Evolutionary conservation across 1,284 basidiomycete species (phyloP).

Genomic region (Marasmius sp.): DNA sequence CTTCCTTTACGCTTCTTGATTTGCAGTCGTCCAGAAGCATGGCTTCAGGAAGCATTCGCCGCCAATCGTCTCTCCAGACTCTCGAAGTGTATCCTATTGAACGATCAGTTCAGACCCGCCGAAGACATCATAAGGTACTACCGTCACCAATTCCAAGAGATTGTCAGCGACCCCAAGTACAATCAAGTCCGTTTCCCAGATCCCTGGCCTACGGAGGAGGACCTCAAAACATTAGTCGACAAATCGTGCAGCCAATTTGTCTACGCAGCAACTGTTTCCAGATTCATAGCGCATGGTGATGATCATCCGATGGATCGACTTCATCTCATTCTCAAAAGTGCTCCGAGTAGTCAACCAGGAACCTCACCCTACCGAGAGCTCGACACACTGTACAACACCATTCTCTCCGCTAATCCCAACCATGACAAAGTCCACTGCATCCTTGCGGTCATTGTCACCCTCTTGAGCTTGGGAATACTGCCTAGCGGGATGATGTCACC

Average conservation of each 20-base stretch:
- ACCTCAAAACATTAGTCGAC: conserved; percentile 1
- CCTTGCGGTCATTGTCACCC: background rate
- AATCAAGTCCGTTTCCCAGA: background rate
- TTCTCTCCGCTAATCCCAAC: background rate
- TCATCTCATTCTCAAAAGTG: background rate
- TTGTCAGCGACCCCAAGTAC: background rate
- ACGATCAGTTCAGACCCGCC: background rate
- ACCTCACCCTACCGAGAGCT: conserved; percentile 4
- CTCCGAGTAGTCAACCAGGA: background rate
- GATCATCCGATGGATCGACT: conserved; percentile 4
- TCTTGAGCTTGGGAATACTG: no score
- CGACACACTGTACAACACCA: conserved; percentile 9
- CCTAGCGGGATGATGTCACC: no score
- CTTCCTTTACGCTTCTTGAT: background rate
- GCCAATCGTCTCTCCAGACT: background rate
- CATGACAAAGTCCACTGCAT: background rate
- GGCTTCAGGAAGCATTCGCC: background rate
- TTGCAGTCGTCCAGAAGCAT: background rate
- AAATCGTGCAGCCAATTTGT: conserved; percentile 12
- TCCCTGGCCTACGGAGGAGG: conserved; percentile 7
- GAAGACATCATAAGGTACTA: background rate
- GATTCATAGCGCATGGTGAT: conserved; percentile 5
- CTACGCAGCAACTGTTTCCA: conserved; percentile 11
- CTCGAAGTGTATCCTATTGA: background rate
- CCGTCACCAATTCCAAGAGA: background rate